Base-by-base conservation (phyloP, 176 grass and related monocot genomes). In the Oryza officinalis region DNA sequence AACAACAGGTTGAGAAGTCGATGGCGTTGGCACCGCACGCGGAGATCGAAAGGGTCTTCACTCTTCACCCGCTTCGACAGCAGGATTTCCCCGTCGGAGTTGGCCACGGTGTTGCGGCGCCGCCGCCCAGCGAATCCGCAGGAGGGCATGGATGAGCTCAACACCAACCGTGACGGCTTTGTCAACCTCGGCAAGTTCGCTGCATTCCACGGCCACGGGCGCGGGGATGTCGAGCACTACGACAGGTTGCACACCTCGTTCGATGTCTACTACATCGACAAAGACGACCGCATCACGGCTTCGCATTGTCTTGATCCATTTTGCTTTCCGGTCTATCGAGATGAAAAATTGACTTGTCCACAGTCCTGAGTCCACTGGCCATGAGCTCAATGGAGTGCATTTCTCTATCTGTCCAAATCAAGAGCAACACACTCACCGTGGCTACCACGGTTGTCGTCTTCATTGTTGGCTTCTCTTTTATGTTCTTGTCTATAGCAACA, bases 1-100 rank as follows among this genome's bases (percentile, higher is more conserved):
- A 40, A 1, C 64, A 74, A 68, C 1, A 30, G 67, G 52, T 30
- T 4, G 6, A 38, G 52, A 67, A 60, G 33, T 26, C 52, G 2
- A 26, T 64, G 76, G 66, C 84, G 32, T 7, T 27, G 2, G 52
- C 59, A 1, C 10, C 78, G 18, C 74, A 83, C 40, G 47, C 70
- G 11, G 91, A 95, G 87, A 74, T 95, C 28, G 69, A 84, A 71
- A 92, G 80, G 87, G 83, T 95, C 31, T 32, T 32, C 31, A 30
- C n/a, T n/a, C 11, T 98, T 98, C 78, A 49, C 89, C 10, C 96
- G 85, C 80, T 94, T 93, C 85, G 96, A 98, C 83, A 91, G 96
- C 61, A 63, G 72, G 85, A 98, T 98, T 89, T 98, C 87, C 0
- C 79, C 87, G 0, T 91, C 91, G 0, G 96, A 97, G 83, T 80